Percentiles rank a stretch among this genome's conserved stretches.
phyloP scores from a whole-genome alignment of 768 basidiomycete species.

The Tephrocybe sp. region DNA sequence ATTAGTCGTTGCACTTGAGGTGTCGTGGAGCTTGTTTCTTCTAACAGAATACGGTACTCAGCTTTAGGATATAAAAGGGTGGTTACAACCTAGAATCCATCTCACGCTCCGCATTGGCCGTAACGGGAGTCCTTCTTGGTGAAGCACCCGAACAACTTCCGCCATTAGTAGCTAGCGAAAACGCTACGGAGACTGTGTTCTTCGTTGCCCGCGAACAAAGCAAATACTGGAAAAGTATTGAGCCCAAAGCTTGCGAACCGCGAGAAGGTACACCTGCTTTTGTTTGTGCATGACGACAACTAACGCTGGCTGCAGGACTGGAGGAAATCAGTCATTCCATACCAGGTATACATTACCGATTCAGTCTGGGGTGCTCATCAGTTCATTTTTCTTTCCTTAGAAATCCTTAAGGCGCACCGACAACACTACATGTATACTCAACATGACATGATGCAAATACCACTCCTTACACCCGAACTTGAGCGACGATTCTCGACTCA shows the following conservation, averaged over 20 bases:
- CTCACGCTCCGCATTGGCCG: constrained; percentile 83
- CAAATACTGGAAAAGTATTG: constrained; percentile 88
- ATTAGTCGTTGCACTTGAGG: constrained; percentile 93
- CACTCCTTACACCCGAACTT: constrained; percentile 64
- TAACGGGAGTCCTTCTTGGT: constrained; percentile 85
- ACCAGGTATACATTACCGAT: constrained; percentile 45
- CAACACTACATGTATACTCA: constrained; percentile 77
- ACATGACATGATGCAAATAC: constrained; percentile 79
- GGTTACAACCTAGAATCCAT: constrained; percentile 94
- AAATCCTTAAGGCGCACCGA: constrained; percentile 89
- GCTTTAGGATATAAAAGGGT: constrained; percentile 53
- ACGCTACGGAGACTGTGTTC: constrained; percentile 87
- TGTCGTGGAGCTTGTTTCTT: constrained; percentile 30
- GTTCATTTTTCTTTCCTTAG: constrained; percentile 31
- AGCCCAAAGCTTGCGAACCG: constrained; percentile 81
- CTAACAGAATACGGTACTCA: constrained; percentile 1
- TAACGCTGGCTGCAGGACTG: constrained; percentile 42
- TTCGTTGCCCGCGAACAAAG: constrained; percentile 86
- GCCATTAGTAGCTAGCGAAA: constrained; percentile 72
- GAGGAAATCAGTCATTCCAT: constrained; percentile 66
- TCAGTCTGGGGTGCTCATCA: constrained; percentile 6
- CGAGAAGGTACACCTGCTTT: constrained; percentile 55
- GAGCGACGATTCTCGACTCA: constrained; percentile 78
- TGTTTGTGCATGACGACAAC: background rate
- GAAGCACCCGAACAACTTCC: constrained; percentile 78